These are phyloP conservation scores for Aspergillus pseudoviridinutans DNA, from an alignment of 2,329 filamentous ascomycete genomes.

Conservation along the genomic window DNA sequence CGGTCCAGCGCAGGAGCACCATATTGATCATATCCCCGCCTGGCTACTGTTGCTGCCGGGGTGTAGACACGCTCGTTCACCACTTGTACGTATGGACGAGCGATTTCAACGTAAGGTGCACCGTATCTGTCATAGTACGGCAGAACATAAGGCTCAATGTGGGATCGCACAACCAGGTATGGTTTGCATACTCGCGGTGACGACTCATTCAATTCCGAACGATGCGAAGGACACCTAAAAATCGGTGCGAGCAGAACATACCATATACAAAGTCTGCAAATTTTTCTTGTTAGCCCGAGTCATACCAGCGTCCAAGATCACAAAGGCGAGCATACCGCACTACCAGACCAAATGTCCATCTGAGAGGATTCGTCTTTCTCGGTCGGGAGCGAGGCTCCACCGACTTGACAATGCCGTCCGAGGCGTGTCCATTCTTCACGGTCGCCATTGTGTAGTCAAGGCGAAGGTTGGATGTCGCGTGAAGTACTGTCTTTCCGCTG, in stretches of 20 bases:
- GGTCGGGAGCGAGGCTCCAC: constrained; percentile 8
- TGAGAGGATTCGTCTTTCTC: constrained; percentile 19
- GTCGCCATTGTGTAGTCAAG: constrained; percentile 22
- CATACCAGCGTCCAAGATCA: neutral
- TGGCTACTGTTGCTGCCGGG: constrained; percentile 64
- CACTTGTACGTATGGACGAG: constrained; percentile 65
- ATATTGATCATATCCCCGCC: constrained; percentile 60
- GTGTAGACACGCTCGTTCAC: constrained; percentile 60
- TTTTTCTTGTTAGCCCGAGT: constrained; percentile 7
- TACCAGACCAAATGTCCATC: constrained; percentile 34
- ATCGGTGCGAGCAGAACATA: constrained; percentile 76
- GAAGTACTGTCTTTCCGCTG: neutral
- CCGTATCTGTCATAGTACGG: constrained; percentile 86
- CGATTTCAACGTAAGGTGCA: constrained; percentile 73
- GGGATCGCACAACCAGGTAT: constrained; percentile 65
- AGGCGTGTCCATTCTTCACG: constrained; percentile 24
- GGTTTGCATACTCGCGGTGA: constrained; percentile 79
- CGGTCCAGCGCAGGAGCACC: constrained; percentile 69
- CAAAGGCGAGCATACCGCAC: constrained; percentile 27
- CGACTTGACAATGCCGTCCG: constrained; percentile 16
- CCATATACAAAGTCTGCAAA: constrained; percentile 71
- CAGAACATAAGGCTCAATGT: constrained; percentile 68
- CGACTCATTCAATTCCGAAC: constrained; percentile 62
- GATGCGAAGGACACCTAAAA: constrained; percentile 73
- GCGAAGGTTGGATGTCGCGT: constrained; percentile 4